Evolutionary conservation across 768 basidiomycete genomes (phyloP), one percentile per base, ranked within the genome.

Genomic region (Tremella mesenterica): DNA sequence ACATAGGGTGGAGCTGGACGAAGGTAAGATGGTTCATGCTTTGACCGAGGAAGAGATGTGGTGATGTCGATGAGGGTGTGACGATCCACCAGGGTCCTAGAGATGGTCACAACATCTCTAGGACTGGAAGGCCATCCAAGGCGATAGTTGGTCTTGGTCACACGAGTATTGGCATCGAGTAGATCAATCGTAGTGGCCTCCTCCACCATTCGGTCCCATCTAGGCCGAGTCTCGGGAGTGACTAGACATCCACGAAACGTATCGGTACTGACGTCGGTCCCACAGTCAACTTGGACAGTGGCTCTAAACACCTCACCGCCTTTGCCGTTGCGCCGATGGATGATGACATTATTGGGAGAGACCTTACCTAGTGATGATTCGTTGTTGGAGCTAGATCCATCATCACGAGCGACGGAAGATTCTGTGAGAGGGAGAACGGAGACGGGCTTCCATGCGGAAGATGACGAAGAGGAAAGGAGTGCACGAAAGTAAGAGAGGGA

Each of bases 41-140:
- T 75, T 36, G 90, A 91, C 43, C 90, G 84, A 56, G 92, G 91
- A 21, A 96, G 78, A n/a, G 90, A 92, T 7, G 90, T 92, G 2
- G 91, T 84, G 54, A 96, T 83, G 73, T 91, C 85, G 74, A 96
- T 83, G 49, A 93, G 77, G 14, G 88, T 89, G 2, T 83, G 79
- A 26, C 84, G 71, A 70, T 95, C 88, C 58, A 83, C 79, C 65
- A 86, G 83, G 31, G 87, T 82, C 55, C 87, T 82, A 41, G 89
- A 87, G 63, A 99, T 92, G 14, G 89, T 93, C 38, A 99, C 85
- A 13, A 90, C 83, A 65, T 99, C 93, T 61, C 93, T 79, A 3
- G 93, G 93, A 68, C 88, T 93, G 55, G 90, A 91, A 52, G 93
- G 93, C 93, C 93, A 99, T 1, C 93, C 93, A 9, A 99, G 75